phyloP scores from a whole-genome alignment of 495 filamentous ascomycete genomes.

The Penicillium atrosanguineum region DNA sequence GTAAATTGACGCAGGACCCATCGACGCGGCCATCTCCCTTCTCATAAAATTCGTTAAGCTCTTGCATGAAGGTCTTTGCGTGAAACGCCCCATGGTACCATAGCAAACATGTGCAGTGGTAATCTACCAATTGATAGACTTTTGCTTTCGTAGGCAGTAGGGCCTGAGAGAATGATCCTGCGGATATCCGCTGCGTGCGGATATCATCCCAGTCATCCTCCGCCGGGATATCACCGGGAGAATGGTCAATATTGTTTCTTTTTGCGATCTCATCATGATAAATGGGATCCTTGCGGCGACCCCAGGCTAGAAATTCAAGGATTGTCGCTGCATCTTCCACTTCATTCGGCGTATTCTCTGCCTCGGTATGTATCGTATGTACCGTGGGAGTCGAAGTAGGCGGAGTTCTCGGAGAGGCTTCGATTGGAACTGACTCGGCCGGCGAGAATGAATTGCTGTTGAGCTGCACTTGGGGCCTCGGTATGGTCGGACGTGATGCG shows the following conservation, averaged over 20 bases:
- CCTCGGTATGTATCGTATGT: background rate
- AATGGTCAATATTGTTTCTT: slow-evolving; percentile 17
- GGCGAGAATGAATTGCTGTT: slow-evolving; percentile 4
- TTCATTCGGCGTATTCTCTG: slow-evolving; percentile 13
- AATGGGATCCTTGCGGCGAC: slow-evolving; percentile 37
- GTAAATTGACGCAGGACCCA: slow-evolving; percentile 21
- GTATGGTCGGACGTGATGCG: background rate
- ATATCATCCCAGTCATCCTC: slow-evolving; percentile 19
- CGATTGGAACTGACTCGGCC: background rate
- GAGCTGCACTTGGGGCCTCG: background rate
- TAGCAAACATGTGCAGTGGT: slow-evolving; percentile 36
- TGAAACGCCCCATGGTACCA: slow-evolving; percentile 42
- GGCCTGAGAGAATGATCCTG: slow-evolving; percentile 22
- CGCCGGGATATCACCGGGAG: slow-evolving; percentile 21
- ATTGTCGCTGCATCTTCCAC: slow-evolving; percentile 42
- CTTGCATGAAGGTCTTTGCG: slow-evolving; percentile 25
- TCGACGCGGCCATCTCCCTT: slow-evolving; percentile 23
- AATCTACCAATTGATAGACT: slow-evolving; percentile 32
- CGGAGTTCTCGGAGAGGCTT: background rate
- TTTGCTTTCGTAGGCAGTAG: slow-evolving; percentile 31
- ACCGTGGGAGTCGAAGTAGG: background rate
- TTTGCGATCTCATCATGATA: slow-evolving; percentile 25
- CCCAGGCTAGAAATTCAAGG: slow-evolving; percentile 46
- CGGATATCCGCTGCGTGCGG: background rate
- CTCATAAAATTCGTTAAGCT: slow-evolving; percentile 32